A percentile compares a stretch with the other conserved stretches of the same genome.
phyloP scores from a whole-genome alignment of 2,329 filamentous ascomycete species.

The Colletotrichum gigasporum region DNA sequence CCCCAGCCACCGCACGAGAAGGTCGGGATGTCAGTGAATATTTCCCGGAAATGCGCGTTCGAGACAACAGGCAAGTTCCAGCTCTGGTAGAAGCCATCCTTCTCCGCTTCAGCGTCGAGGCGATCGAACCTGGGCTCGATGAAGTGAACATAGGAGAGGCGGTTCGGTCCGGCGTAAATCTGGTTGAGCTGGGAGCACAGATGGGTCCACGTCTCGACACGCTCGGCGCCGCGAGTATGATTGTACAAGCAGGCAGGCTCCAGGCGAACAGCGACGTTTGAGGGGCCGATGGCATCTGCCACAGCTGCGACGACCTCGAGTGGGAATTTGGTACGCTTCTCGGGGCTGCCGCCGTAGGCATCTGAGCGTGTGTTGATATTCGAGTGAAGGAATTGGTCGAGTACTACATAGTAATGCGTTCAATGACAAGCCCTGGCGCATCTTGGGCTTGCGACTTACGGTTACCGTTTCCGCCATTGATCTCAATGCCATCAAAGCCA shows the following conservation, averaged over 20 bases:
- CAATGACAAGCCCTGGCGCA: not conserved
- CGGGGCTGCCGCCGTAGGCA: conserved; percentile 41
- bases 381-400: conserved; percentile 35
- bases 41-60: conserved; percentile 36
- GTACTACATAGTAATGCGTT: not conserved
- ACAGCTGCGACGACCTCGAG: conserved; percentile 42
- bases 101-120: conserved; percentile 44
- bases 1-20: conserved; percentile 38
- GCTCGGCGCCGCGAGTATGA: conserved; percentile 53
- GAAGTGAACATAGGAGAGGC: conserved; percentile 57
- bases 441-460: not conserved
- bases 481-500: conserved; percentile 61
- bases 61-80: conserved; percentile 41
- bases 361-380: conserved; percentile 41
- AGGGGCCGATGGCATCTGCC: conserved; percentile 38
- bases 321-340: conserved; percentile 42
- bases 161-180: conserved; percentile 38
- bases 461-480: conserved; percentile 37
- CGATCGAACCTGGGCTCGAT: conserved; percentile 59
- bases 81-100: conserved; percentile 47
- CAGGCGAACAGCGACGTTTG: conserved; percentile 38
- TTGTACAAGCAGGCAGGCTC: conserved; percentile 57
- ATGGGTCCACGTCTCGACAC: conserved; percentile 57
- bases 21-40: conserved; percentile 40
- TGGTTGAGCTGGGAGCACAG: conserved; percentile 50